Conservation (phyloP, 257 asterid species). For the Nicotiana sylvestris region DNA sequence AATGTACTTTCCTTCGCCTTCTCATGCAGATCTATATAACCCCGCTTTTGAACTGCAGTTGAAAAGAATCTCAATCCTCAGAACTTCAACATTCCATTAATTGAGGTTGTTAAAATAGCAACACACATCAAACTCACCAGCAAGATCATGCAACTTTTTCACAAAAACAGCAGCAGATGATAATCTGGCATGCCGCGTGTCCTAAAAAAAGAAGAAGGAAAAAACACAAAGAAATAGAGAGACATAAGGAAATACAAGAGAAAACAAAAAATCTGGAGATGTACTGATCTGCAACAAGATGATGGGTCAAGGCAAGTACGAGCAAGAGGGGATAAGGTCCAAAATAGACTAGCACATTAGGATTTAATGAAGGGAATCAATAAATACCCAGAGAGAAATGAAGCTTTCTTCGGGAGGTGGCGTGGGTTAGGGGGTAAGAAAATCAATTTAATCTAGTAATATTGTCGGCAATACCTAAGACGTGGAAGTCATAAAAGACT, state of each 20-base stretch:
- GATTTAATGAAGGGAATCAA: background rate
- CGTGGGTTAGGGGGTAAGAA: background rate
- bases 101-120: background rate
- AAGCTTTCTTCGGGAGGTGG: background rate
- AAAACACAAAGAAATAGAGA: slow-evolving; percentile 12
- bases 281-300: slow-evolving; percentile 7
- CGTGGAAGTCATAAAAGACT: background rate
- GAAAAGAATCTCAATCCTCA: slow-evolving; percentile 22
- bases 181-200: slow-evolving; percentile 67
- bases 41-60: slow-evolving; percentile 83
- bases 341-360: background rate
- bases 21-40: slow-evolving; percentile 86
- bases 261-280: background rate
- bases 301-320: background rate
- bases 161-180: slow-evolving; percentile 94
- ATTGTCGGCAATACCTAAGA: background rate
- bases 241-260: background rate
- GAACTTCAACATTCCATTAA: slow-evolving; percentile 12
- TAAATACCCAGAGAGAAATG: background rate
- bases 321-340: slow-evolving; percentile 5
- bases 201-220: slow-evolving; percentile 41
- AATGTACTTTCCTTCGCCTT: slow-evolving; percentile 64
- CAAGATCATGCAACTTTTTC: slow-evolving; percentile 86
- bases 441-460: background rate
- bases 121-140: slow-evolving; percentile 46